Evolutionary conservation across 108 stramenopile genomes (phyloP), one percentile per base, ranked within the genome.

Genomic region (Pseudonitzschia multistriata): DNA sequence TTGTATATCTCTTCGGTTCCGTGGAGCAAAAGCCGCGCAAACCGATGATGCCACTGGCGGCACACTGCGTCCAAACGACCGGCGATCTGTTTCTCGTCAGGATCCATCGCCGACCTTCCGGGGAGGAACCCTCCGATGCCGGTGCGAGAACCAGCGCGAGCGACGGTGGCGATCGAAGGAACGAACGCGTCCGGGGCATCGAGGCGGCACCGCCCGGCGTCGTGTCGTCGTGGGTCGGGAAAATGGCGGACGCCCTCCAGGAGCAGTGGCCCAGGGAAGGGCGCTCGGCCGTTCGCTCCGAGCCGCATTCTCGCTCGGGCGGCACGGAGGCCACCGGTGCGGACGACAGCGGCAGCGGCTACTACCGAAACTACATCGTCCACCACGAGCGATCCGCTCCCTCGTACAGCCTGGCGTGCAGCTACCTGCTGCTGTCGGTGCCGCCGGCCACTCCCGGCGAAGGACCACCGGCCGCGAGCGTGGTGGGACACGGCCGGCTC

Each of bases 401-500:
- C 62, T 33, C 33, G 3, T 74, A 74, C 33, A 66, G 47, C 27
- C 56, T 74, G 34, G 50, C 73, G 19, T 74, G 66, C 27, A 74
- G 73, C 54, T 74, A 74, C 56, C 17, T 74, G 13, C 31, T 74
- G 39, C 6, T 74, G 14, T 8, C 64, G 14, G 72, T 42, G 30
- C 57, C 25, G 37, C 36, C n/a, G 8, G 15, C 8, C 19, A 35
- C 1, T 19, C 45, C 29, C 22, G 25, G 3, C 0, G 14, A 15
- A 22, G 36, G 29, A 0, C 14, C 0, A 5, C 39, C 2, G 37
- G 17, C 0, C 25, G 24, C 22, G 30, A 39, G 0, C 15, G 57
- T 59, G 11, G 31, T 33, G 19, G 70, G 79, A 7, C 79, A 80
- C 66, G 79, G 73, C 13, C 52, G 79, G 36, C 60, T 79, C 49